These are phyloP conservation scores for Neonectria hederae DNA, from an alignment of 2,329 filamentous ascomycete species.

Conservation along the genomic window DNA sequence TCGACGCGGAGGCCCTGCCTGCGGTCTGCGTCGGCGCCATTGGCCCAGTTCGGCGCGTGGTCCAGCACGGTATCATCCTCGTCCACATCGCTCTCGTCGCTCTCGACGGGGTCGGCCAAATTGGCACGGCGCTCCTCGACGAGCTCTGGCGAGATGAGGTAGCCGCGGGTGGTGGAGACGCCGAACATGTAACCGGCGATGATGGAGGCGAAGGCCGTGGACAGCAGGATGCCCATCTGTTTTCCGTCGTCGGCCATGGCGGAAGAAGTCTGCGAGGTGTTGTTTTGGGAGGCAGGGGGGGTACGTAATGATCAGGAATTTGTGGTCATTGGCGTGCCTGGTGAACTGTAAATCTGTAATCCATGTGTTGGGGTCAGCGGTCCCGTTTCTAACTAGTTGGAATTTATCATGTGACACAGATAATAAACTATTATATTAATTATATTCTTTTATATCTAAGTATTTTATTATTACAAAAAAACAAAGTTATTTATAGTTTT, in stretches of 20 bases:
- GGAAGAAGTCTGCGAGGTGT: background rate
- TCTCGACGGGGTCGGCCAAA: slow-evolving; percentile 70
- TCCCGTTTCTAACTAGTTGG: too few relatives aligned
- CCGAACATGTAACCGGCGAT: slow-evolving; percentile 84
- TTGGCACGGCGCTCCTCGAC: slow-evolving; percentile 65
- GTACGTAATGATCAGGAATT: background rate
- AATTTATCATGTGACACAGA: too few relatives aligned
- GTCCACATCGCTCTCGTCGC: slow-evolving; percentile 74
- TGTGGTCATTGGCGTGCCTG: background rate
- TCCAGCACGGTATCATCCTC: slow-evolving; percentile 68
- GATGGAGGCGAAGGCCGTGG: slow-evolving; percentile 78
- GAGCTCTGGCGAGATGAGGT: slow-evolving; percentile 66
- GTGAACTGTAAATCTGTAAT: too few relatives aligned
- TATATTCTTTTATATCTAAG: too few relatives aligned
- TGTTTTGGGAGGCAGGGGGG: background rate
- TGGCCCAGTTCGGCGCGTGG: slow-evolving; percentile 74
- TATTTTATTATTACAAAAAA: too few relatives aligned
- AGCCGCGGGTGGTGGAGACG: slow-evolving; percentile 73
- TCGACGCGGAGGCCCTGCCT: slow-evolving; percentile 62
- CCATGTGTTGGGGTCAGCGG: too few relatives aligned
- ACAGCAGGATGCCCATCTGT: slow-evolving; percentile 70
- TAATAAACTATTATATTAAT: too few relatives aligned
- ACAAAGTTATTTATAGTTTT: too few relatives aligned
- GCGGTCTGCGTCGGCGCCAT: slow-evolving; percentile 67
- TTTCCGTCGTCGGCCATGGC: slow-evolving; percentile 52